These are phyloP conservation scores for Roridomyces roridus DNA, from an alignment of 768 basidiomycete genomes.

Conservation along the genomic window DNA sequence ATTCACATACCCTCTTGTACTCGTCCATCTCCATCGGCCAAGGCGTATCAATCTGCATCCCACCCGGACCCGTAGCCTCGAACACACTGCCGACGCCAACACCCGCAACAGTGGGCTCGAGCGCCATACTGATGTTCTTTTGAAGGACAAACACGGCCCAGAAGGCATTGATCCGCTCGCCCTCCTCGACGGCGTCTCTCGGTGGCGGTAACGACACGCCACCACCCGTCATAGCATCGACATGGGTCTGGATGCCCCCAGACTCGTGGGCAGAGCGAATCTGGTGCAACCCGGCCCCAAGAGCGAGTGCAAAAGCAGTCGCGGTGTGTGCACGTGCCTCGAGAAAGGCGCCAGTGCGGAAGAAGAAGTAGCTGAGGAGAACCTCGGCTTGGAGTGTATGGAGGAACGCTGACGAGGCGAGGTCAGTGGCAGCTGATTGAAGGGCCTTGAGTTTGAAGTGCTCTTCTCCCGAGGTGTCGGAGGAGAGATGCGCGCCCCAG, in stretches of 20 bases:
- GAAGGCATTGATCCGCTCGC: conserved; percentile 70
- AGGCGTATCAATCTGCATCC: conserved; percentile 56
- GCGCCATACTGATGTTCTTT: conserved; percentile 58
- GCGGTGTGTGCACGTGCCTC: conserved; percentile 67
- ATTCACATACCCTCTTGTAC: conserved; percentile 42
- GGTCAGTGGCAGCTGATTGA: conserved; percentile 51
- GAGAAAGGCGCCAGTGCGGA: conserved; percentile 61
- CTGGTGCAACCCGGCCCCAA: conserved; percentile 55
- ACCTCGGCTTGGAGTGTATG: conserved; percentile 68
- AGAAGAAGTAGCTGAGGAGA: conserved; percentile 70
- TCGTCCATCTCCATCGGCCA: conserved; percentile 54
- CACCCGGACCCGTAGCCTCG: conserved; percentile 44
- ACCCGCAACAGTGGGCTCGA: conserved; percentile 50
- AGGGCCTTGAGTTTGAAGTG: conserved; percentile 36
- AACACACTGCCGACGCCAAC: conserved; percentile 56
- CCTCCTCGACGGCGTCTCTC: conserved; percentile 58
- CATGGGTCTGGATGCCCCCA: conserved; percentile 26
- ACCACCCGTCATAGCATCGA: no score
- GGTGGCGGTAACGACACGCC: conserved; percentile 26
- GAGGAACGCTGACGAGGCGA: conserved; percentile 50
- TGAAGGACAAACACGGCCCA: conserved; percentile 69
- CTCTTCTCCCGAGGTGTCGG: conserved; percentile 7
- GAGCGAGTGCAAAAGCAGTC: conserved; percentile 56
- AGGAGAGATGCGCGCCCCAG: conserved; percentile 40
- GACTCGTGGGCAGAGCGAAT: conserved; percentile 39